Base-by-base conservation (phyloP, 352 stramenopile species). In the Globisporangium cylindrosporum region DNA sequence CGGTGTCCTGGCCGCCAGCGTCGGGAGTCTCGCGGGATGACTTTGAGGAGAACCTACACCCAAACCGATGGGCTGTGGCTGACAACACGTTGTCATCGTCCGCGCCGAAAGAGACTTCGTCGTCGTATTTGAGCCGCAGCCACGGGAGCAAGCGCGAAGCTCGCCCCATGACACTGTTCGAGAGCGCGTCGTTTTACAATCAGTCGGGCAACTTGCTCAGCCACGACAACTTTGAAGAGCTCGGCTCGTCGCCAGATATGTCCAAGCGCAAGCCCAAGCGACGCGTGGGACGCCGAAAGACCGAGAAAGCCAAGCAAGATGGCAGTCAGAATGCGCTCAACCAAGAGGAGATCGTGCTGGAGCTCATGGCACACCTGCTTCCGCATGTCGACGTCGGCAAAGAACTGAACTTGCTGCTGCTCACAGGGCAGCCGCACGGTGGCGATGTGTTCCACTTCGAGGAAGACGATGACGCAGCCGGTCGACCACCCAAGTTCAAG, bases 361-460 rank as follows among this genome's bases (percentile, higher is more conserved):
- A 93, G 65, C 84, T 94, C 66, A 91, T 94, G 85, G 78, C 72
- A 59, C 59, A 78, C 14, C 49, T 94, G 34, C 76, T 93, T 18
- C 85, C 87, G 0, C 73, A 86, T 25, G 62, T 93, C 10, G 85
- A 94, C 56, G 85, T 94, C n/a, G 80, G 81, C 20, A 85, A 92
- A 66, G 85, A 94, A 65, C 76, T 94, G 9, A 94, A 94, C 57
- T 60, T 92, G 64, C 67, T 85, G 32, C 70, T 93, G 10, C 75
- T 93, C 1, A 81, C 76, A 0, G 73, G 80, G 12, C 69, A 75
- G 14, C 78, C 75, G 43, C 68, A 76, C 1, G 36, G 53, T 5
- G 84, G 84, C 46, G 80, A 89, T 48, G 79, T 94, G 20, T 91
- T 93, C 51, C 73, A 89, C 59, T 91, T 94, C 54, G 85, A 94